Base-by-base conservation (phyloP, 179 eudicot species). In the Camellia oleifera region DNA sequence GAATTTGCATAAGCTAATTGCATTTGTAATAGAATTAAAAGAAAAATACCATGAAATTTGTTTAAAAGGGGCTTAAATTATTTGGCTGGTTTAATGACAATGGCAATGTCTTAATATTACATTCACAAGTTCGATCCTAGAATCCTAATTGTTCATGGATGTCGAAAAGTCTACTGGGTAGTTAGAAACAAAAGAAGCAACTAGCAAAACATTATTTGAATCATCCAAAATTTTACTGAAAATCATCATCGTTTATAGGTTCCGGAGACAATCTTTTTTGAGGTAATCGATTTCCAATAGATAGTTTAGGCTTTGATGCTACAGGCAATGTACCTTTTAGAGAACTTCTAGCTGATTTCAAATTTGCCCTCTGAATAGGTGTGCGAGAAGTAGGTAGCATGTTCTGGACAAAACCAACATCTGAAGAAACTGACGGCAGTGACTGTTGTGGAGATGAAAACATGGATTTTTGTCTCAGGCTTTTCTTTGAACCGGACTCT, bases 201-300 rank as follows among this genome's bases (percentile, higher is more conserved):
- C 20, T n/a, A 64, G 8, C 50, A 64, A 23, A 20, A 75, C 20
- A 69, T 10, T 50, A 23, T 42, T 26, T 42, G 52, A 62, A 79
- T 10, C 44, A 62, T 45, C 60, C 15, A 57, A 68, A 68, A 45
- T 3, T 66, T 78, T 83, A 87, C 58, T 67, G 67, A 76, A 82
- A 88, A 81, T 89, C 90, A 50, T 91, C 89, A 66, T 85, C 88
- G 10, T 86, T 77, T 69, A 48, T 69, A 74, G 42, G 52, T 76
- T 80, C 83, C 64, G 88, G 82, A 77, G 81, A 78, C 78, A 71
- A 60, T 82, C 92, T 85, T 75, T 92, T 92, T 64, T 86, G 84
- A 78, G 95, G 92, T 80, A 88, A 79, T 72, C 83, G 85, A 77
- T 81, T 85, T 69, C 82, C 81, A 80, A 82, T 63, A 50, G 89